Percentiles rank a stretch among this genome's conserved stretches.
Conservation (phyloP, 2,329 filamentous ascomycete genomes). For the Pestalotiopsis sp. region DNA sequence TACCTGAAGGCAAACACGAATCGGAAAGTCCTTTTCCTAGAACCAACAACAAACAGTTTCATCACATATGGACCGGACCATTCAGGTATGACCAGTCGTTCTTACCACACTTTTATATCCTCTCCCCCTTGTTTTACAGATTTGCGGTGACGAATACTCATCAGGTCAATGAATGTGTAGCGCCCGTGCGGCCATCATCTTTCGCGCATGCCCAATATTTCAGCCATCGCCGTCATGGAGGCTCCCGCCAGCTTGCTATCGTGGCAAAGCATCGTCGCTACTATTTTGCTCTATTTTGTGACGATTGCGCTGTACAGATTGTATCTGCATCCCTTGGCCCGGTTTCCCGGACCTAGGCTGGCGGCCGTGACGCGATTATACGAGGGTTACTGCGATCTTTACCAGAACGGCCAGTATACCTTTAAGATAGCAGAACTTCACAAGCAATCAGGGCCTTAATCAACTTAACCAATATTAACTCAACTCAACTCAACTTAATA, state of each 20-base stretch:
- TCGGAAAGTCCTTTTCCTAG: too few species aligned
- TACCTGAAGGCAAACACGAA: too few species aligned
- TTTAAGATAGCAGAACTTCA: constrained; percentile 19
- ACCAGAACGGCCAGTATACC: constrained; percentile 17
- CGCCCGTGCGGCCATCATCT: neutral
- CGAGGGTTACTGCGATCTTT: constrained; percentile 20
- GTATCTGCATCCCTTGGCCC: constrained; percentile 14
- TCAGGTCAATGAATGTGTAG: neutral
- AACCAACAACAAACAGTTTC: too few species aligned
- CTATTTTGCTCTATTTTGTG: neutral
- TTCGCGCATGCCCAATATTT: neutral
- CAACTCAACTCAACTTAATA: too few species aligned
- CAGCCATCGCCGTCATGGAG: neutral
- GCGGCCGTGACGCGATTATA: constrained; percentile 18
- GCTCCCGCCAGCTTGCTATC: neutral
- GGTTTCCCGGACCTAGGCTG: constrained; percentile 20
- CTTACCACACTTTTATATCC: too few species aligned
- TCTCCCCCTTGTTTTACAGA: too few species aligned
- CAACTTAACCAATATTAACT: too few species aligned
- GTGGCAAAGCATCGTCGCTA: neutral
- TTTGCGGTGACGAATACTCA: neutral
- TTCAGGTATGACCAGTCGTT: too few species aligned
- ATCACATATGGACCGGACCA: too few species aligned
- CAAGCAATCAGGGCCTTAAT: too few species aligned
- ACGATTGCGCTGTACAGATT: neutral